Evolutionary conservation across 345 rosid genomes (phyloP).

Genomic region (Lepidium aucheri): DNA sequence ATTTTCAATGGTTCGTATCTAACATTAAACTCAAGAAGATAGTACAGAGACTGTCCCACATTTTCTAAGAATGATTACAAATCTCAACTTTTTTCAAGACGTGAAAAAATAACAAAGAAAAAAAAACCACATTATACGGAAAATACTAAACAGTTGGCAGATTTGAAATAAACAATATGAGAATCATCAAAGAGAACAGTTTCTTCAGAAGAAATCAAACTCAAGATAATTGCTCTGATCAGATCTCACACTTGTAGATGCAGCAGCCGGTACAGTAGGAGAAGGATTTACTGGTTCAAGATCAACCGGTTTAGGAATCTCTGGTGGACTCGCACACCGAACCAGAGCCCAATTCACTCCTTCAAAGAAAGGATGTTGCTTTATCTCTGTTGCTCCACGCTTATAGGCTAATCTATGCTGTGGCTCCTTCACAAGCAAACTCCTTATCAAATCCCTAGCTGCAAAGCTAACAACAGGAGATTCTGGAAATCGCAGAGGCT

Average conservation of each 20-base stretch:
- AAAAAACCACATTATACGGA: neutral
- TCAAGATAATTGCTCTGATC: conserved; percentile 57
- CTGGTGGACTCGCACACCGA: conserved; percentile 77
- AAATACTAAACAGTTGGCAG: conserved; percentile 13
- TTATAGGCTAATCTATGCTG: conserved; percentile 66
- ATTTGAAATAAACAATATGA: conserved; percentile 12
- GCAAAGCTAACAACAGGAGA: conserved; percentile 71
- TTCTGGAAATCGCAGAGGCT: conserved; percentile 68
- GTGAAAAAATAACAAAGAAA: neutral
- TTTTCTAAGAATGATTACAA: conserved; percentile 24
- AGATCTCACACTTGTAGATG: conserved; percentile 43
- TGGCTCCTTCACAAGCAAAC: conserved; percentile 74
- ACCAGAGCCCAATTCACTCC: conserved; percentile 84
- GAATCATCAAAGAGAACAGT: conserved; percentile 8
- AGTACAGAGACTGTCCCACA: conserved; percentile 15
- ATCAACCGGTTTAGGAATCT: conserved; percentile 64
- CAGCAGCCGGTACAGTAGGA: conserved; percentile 14
- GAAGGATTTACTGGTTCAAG: conserved; percentile 36
- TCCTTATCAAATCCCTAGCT: conserved; percentile 67
- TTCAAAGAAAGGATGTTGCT: conserved; percentile 79
- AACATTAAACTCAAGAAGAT: conserved; percentile 4
- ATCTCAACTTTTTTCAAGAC: conserved; percentile 21
- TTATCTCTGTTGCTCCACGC: conserved; percentile 80
- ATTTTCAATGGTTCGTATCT: conserved; percentile 1
- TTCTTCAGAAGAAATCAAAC: conserved; percentile 62